Base-by-base conservation (phyloP, 2,329 filamentous ascomycete species). In the Aureobasidium lini region DNA sequence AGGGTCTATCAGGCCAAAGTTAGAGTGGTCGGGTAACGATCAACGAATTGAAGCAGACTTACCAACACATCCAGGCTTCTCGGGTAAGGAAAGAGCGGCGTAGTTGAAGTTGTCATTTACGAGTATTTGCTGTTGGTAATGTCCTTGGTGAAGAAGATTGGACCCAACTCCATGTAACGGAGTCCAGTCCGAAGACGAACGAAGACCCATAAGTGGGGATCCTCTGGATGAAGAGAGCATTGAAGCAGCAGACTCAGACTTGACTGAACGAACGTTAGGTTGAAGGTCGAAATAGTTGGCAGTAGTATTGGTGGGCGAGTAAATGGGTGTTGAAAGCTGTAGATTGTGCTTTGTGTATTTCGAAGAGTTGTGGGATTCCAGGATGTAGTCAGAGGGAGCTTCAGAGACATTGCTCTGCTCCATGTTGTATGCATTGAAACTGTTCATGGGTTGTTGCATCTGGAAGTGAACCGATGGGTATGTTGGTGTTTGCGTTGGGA, bases 141-240 rank as follows among this genome's bases (percentile, higher is more conserved):
- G 83, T 68, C 78, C 76, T 61, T 81, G 76, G 65, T 80, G 79
- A 53, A 88, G 82, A 62, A 90, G 87, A 67, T 78, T 75, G 32
- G 86, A 85, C 64, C 81, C 83, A 59, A 87, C 76, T 53, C 80
- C 82, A 61, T 63, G 60, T 37, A 88, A 74, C 54, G 81, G 66
- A 77, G 76, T 62, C 81, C 81, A 59, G 73, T 85, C 61, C 83
- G 87, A 29, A 78, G 79, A 28, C 78, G 79, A 61, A 80, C 90
- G 62, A 81, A 78, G 68, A 79, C 84, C 54, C 80, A 86, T 32
- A 79, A 82, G 75, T 31, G 79, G 79, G 6, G 79, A 81, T 44
- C 76, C 77, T 64, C 77, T 76, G 15, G 75, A 71, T 10, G 79
- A 81, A 4, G 79, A 81, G 10, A 79, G 76, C 9, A 74, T 73